These are phyloP conservation scores for Capsicum pubescens DNA, from an alignment of 257 asterid genomes.

Conservation along the genomic window DNA sequence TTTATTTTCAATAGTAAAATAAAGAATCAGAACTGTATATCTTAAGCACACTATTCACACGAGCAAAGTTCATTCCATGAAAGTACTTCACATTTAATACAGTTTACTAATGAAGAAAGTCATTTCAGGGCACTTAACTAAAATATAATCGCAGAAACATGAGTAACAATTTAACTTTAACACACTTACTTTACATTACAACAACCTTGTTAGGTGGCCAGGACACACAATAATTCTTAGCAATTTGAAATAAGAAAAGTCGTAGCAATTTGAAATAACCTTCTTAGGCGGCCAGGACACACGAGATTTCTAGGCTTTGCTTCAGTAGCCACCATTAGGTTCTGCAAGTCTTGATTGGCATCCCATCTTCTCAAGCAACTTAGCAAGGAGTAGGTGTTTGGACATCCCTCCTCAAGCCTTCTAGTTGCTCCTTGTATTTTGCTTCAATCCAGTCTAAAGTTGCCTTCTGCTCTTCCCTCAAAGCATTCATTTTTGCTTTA, in stretches of 20 bases:
- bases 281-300: no score
- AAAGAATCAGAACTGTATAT: not conserved
- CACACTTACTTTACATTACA: no score
- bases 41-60: not conserved
- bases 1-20: not conserved
- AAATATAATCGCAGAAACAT: no score
- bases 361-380: slow-evolving; percentile 80
- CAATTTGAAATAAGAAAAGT: no score
- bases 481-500: slow-evolving; percentile 75
- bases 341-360: slow-evolving; percentile 47
- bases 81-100: not conserved
- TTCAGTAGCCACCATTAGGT: slow-evolving; percentile 40
- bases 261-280: no score
- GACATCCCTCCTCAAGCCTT: slow-evolving; percentile 81
- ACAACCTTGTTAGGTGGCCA: no score
- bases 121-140: no score
- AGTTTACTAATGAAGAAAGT: no score
- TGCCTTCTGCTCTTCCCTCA: slow-evolving; percentile 75
- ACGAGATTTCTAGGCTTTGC: no score
- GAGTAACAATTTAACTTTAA: no score
- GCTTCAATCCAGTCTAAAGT: slow-evolving; percentile 70
- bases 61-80: not conserved
- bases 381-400: slow-evolving; percentile 64
- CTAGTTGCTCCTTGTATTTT: slow-evolving; percentile 79
- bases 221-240: no score